These are phyloP conservation scores for grape (Vitis vinifera) DNA, from an alignment of 164 flowering plant genomes.

Conservation along the genomic window DNA sequence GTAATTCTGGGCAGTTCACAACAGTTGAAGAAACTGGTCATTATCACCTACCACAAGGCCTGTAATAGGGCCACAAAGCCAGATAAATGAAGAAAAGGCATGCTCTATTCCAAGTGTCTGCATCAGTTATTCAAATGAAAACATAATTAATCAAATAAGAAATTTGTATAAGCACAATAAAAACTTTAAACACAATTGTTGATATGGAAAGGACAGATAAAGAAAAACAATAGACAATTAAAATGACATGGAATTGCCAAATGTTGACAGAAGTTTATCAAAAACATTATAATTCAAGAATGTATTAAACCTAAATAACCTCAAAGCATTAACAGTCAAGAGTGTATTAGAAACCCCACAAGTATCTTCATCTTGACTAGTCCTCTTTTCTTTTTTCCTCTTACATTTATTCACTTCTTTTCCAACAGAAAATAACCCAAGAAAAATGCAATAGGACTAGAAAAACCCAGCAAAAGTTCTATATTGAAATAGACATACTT, in stretches of 20 bases:
- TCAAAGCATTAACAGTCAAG: neutral
- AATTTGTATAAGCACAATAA: neutral
- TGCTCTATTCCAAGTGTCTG: conserved; percentile 98
- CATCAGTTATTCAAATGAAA: conserved; percentile 25
- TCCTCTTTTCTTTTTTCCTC: neutral
- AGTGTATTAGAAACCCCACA: neutral
- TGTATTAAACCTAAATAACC: neutral
- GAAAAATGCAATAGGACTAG: neutral
- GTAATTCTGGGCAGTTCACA: neutral
- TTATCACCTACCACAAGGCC: conserved; percentile 92
- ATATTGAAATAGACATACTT: neutral
- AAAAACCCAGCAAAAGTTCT: neutral
- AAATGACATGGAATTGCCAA: neutral
- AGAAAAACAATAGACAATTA: neutral
- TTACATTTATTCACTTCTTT: neutral
- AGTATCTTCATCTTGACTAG: neutral
- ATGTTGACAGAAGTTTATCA: neutral
- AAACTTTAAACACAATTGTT: neutral
- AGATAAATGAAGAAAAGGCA: conserved; percentile 96
- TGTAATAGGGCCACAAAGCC: conserved; percentile 99
- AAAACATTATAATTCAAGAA: neutral
- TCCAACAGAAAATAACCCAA: neutral
- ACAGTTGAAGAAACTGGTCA: conserved; percentile 2
- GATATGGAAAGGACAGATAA: neutral
- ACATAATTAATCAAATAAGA: conserved; percentile 6